Percentiles rank a stretch among this genome's conserved stretches.
phyloP scores from a whole-genome alignment of 441 rosid species.

The Syzygium malaccense region DNA sequence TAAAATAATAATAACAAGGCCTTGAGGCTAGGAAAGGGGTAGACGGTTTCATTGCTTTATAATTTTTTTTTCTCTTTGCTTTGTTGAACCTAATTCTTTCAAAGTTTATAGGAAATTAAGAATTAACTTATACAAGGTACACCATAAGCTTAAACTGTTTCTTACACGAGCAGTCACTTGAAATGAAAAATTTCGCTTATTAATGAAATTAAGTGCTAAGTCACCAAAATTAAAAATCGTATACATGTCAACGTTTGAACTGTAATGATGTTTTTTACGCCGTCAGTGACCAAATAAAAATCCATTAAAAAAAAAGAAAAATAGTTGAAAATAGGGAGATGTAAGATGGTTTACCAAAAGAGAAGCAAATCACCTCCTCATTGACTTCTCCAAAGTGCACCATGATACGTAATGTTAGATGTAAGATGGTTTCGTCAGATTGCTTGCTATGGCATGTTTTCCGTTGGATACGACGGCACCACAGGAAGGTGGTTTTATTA shows the following conservation, averaged over 20 bases:
- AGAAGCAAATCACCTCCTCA: not conserved
- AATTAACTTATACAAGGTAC: not conserved
- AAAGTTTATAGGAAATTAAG: not conserved
- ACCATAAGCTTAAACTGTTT: not conserved
- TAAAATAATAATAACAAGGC: not conserved
- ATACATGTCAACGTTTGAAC: not conserved
- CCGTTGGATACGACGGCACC: not conserved
- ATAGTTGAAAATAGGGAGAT: not conserved
- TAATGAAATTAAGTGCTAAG: not conserved
- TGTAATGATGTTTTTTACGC: not conserved
- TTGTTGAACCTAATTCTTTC: not conserved
- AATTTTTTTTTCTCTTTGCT: not conserved
- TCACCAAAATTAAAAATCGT: not conserved
- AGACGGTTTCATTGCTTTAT: not conserved
- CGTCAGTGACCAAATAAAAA: not conserved
- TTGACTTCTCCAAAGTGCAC: not conserved
- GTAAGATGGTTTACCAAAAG: not conserved
- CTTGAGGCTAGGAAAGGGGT: not conserved
- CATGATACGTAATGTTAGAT: not conserved
- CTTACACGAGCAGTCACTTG: not conserved
- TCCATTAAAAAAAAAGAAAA: not conserved
- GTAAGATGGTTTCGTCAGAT: not conserved
- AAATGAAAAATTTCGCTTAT: not conserved
- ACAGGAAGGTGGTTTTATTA: too few species aligned
- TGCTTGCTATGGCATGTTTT: not conserved